Conservation (phyloP, 2,329 filamentous ascomycete species). For the Beauveria pseudobassiana region DNA sequence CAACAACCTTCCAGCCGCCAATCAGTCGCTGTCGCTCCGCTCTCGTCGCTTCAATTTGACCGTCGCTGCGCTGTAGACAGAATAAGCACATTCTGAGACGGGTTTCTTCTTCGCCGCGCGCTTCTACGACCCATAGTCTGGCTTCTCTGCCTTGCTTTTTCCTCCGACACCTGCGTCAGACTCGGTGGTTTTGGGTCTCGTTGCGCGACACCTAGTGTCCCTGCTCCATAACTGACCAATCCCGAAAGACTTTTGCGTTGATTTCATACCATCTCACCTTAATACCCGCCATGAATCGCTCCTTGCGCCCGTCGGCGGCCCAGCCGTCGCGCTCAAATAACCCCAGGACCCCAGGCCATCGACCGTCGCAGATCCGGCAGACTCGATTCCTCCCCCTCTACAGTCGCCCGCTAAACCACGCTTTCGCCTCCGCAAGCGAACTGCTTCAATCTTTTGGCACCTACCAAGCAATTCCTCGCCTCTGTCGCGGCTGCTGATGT, state of each 20-base stretch:
- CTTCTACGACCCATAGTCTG: constrained; percentile 3
- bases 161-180: constrained; percentile 8
- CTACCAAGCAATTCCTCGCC: constrained; percentile 59
- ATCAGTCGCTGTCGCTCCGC: constrained; percentile 7
- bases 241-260: neutral
- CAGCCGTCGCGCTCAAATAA: constrained; percentile 35
- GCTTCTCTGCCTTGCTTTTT: constrained; percentile 6
- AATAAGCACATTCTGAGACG: constrained; percentile 2
- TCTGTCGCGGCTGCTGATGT: constrained; percentile 59
- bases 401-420: constrained; percentile 43
- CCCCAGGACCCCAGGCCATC: constrained; percentile 40
- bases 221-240: neutral
- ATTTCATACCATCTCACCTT: constrained; percentile 7
- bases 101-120: neutral
- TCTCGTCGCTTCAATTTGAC: neutral
- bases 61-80: neutral
- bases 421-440: constrained; percentile 48
- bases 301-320: constrained; percentile 38
- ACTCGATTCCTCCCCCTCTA: constrained; percentile 20
- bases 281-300: constrained; percentile 13
- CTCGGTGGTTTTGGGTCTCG: constrained; percentile 1
- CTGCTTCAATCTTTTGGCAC: constrained; percentile 44
- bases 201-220: constrained; percentile 2
- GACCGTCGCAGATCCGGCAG: constrained; percentile 22
- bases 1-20: constrained; percentile 2